Base-by-base conservation (phyloP, 305 asterid species). In the Solanum hybrid region DNA sequence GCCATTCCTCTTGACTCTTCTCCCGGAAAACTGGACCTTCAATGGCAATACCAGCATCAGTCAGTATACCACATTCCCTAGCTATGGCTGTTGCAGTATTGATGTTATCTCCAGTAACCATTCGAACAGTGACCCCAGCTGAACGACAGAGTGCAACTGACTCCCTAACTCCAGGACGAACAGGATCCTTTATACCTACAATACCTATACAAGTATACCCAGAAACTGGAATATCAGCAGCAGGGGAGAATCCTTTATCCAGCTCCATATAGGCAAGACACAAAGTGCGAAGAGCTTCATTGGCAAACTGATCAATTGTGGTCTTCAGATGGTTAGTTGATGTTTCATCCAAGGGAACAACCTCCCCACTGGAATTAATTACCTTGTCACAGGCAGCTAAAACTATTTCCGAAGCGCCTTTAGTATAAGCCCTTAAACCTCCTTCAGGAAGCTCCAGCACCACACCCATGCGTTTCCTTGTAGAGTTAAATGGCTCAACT, bases 101-200 rank as follows among this genome's bases (percentile, higher is more conserved):
- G 64, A 97, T 95, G 89, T 97, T 97, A 79, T 97, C 99, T 88
- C 99, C 99, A 5, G 99, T 97, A 3, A 97, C 99, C 99, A 97
- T 97, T 80, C 99, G 91, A 19, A 97, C 99, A 32, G 95, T 93
- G 9, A 97, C 93, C 38, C 99, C 99, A 87, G 99, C 99, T 31
- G 95, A 91, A 72, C 95, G 97, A 82, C 99, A 96, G 17, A 96
- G 95, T 2, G 98, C 98, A 79, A 97, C 99, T 0, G 99, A 95
- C 90, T 97, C 98, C 45, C 91, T 92, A 6, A 97, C 99, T 14
- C 99, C 99, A 2, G 99, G 98, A 4, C 99, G 95, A 17, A 97
- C 98, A 1, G 99, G 99, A 92, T 97, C 99, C 88, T 97, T 97
- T 78, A 97, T 97, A 22, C 99, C 99, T n/a, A 97, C 94, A 3